Evolutionary conservation across 352 stramenopile genomes (phyloP), one percentile per base, ranked within the genome.

Genomic region (Thalassiosira hispida): DNA sequence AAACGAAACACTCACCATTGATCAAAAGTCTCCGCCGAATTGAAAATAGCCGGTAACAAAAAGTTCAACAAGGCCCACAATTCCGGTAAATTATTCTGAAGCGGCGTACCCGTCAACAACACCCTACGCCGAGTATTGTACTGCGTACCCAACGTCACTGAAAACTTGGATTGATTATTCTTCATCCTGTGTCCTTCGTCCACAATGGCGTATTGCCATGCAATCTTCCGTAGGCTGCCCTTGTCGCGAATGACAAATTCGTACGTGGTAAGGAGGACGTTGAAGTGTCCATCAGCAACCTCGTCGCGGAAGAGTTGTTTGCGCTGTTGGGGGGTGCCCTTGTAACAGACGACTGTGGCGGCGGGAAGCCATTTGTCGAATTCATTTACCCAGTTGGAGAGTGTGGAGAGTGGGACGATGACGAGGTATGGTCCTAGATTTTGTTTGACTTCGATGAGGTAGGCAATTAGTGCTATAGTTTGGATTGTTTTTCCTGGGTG

Each of bases 131-230:
- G 89, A 6, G 89, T 94, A 46, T 81, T 89, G 73, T 96, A 95
- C n/a, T 94, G 71, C 22, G 84, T 89, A 14, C 91, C 77, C 1
- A 97, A 73, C 7, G 89, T 96, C 20, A 88, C 85, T 7, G 86
- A 77, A 81, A 98, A 97, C 77, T 99, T 97, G 70, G 96, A 97
- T 22, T 99, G 91, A 38, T 98, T 96, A 86, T 99, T 99, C 91
- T 99, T 99, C 84, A 99, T 97, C 42, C 97, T 91, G 83, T 99
- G 97, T n/a, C 96, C 97, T 84, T 99, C 97, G 79, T 99, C 97
- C 65, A 99, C 98, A 55, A 99, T 95, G 73, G 98, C 79, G 85
- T 98, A 99, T 73, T 97, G 94, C 97, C 97, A 98, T 66, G 96
- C 93, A 74, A 98, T 96, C 84, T 98, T 98, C 70, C 95, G 90